Base-by-base conservation (phyloP, 257 asterid species). In the Nicotiana benthamiana region DNA sequence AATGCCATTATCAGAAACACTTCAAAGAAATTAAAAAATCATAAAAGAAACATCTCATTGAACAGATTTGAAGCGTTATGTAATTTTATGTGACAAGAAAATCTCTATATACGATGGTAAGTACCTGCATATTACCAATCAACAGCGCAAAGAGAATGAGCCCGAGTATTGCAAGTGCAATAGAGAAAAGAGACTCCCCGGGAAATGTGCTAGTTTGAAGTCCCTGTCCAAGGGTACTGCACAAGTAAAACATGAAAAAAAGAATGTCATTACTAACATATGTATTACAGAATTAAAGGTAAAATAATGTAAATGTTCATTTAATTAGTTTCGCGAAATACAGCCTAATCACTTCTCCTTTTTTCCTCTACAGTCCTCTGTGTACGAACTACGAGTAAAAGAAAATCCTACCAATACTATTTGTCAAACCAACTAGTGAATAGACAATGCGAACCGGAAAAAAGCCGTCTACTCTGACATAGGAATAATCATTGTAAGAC, bases 111-210 rank as follows among this genome's bases (percentile, higher is more conserved):
- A 70, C 36, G 57, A 43, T 67, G 16, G 15, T 48, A 13, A 48
- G 48, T 72, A 92, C 99, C 98, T 95, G 99, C 99, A 95, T 95
- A 87, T 93, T 95, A 80, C 99, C 99, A 81, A 91, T 95, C 89
- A 95, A 96, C 80, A 93, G 96, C 34, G 98, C 98, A 83, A 95
- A 93, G 66, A 95, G 90, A 83, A 95, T 89, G 84, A 95, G 98
- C 65, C 98, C 99, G 24, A 88, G 83, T 87, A 95, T 93, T 48
- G 92, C 90, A 3, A 92, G 86, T 79, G 97, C 89, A 75, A 95
- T 95, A 5, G 97, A 95, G 83, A 93, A 95, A 48, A 95, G 79
- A 80, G 92, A 94, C 85, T 95, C 99, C 80, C 95, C 92, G 0
- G 98, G 97, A 85, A 91, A 93, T 22, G 98, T 93, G 83, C 98